Base-by-base conservation (phyloP, 495 filamentous ascomycete genomes). In the Penicillium samsonianum region DNA sequence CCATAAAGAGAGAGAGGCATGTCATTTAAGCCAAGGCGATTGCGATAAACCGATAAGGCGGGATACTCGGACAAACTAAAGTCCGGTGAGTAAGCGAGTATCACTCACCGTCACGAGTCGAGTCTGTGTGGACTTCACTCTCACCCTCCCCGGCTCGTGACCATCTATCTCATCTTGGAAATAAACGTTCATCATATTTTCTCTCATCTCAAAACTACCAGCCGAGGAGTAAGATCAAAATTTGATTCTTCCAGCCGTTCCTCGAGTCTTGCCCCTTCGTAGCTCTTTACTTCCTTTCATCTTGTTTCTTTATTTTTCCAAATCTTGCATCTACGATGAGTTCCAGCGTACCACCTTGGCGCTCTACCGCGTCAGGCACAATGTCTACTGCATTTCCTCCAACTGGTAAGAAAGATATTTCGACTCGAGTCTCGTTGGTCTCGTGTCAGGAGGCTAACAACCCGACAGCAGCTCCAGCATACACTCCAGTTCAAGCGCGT, bases 401-500 rank as follows among this genome's bases (percentile, higher is more conserved):
- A 42, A 58, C 71, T 66, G 72, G 77, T 79, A 68, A 69, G 75
- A 40, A 28, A 23, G 11, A 46, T 8, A 6, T 5, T 33, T 23
- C 25, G 33, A 14, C 19, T 26, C 52, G 35, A 23, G 11, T 38
- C 14, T 14, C 4, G 33, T 45, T 31, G 16, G 11, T 16, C 31
- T 41, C 16, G 35, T 26, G 31, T 28, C 46, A 22, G n/a, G 16
- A 45, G 41, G 45, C 59, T 64, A 40, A 67, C 58, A 38, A 9
- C 4, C 30, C 5, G 20, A 20, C 55, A 78, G 75, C 69, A 17
- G 61, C 71, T 46, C 74, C 77, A 62, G 79, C 80, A 51, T 83
- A 80, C 61, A 78, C 74, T 42, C 73, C 78, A 55, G 80, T 83
- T 17, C 79, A 75, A 72, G 75, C 75, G 60, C 75, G 76, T 61